Evolutionary conservation across 2,329 filamentous ascomycete species (phyloP).

Genomic region (Apiospora arundinis): DNA sequence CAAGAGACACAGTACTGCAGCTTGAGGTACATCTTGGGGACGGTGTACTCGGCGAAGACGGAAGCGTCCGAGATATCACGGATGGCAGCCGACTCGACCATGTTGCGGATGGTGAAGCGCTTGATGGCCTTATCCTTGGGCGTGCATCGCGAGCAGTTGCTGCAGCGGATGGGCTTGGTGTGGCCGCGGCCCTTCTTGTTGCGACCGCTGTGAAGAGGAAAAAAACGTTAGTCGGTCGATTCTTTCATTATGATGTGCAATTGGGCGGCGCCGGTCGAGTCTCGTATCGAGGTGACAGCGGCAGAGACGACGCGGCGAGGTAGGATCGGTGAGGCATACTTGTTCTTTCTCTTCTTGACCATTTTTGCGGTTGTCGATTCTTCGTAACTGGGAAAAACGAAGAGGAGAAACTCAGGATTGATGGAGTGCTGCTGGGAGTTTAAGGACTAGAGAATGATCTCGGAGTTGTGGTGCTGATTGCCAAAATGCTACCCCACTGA

Average conservation of each 20-base stretch:
- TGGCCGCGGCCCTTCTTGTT: constrained; percentile 99
- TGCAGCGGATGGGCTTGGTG: constrained; percentile 95
- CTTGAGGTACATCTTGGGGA: constrained; percentile 99
- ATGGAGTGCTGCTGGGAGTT: background rate
- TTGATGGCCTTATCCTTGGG: constrained; percentile 99
- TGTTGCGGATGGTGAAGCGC: constrained; percentile 99
- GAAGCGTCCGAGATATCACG: constrained; percentile 99
- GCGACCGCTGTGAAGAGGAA: constrained; percentile 73
- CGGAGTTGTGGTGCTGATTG: constrained; percentile 16
- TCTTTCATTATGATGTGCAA: constrained; percentile 17
- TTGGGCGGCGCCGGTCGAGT: constrained; percentile 5
- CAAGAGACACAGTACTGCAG: constrained; percentile 99
- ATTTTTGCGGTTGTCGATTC: constrained; percentile 60
- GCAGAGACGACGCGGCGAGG: constrained; percentile 7
- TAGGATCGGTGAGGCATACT: constrained; percentile 49
- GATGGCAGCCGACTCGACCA: constrained; percentile 99
- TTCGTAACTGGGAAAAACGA: constrained; percentile 20
- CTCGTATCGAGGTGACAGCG: constrained; percentile 3
- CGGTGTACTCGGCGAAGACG: constrained; percentile 98
- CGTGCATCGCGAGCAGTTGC: constrained; percentile 80
- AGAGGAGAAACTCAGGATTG: constrained; percentile 19
- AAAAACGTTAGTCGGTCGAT: constrained; percentile 32
- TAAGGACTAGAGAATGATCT: constrained; percentile 18
- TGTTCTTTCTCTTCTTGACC: constrained; percentile 77
- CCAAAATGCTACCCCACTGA: constrained; percentile 15